Evolutionary conservation across 352 stramenopile species (phyloP), one percentile per base, ranked within the genome.

Genomic region (Globisporangium acanthophoron): DNA sequence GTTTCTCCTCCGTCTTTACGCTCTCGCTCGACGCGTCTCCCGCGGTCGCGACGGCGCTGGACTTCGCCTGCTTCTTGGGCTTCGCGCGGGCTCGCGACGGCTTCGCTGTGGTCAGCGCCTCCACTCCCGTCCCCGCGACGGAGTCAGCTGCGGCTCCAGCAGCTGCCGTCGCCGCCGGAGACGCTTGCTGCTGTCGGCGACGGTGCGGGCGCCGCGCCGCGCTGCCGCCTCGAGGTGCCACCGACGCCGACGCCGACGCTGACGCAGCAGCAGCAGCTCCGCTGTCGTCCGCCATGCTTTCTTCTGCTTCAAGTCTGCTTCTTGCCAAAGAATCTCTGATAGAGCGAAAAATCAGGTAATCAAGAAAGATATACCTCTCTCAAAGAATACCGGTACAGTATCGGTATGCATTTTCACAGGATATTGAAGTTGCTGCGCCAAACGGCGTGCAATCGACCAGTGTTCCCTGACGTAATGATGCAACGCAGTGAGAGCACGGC

Each of bases 21-120:
- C 5, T 21, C 9, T 21, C 43, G 12, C 18, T 48, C 43, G 43
- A 16, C 31, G 18, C 43, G 21, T 27, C 35, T 2, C 7, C 41
- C 21, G 20, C 27, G 24, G 31, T 11, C n/a, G n/a, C 35, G 16
- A n/a, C 29, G 7, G 29, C 48, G 16, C 7, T 6, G 33, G 27
- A 3, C 16, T 54, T 48, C 43, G n/a, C 43, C 43, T 21, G 43
- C 43, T 48, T 48, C 43, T 48, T 48, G 43, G 43, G 7, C n/a
- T 27, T 48, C 11, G 43, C n/a, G 43, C 43, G 43, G 5, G 43
- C 8, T 9, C 18, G 20, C 43, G 43, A 15, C 43, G 8, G 18
- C 20, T 13, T 27, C 18, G 43, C n/a, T 6, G 18, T 13, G 18
- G 5, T 48, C 43, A n/a, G 43, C 6, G 18, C 20, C 18, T 9